Evolutionary conservation across 768 basidiomycete genomes (phyloP).

Genomic region (Boletus patriciae): DNA sequence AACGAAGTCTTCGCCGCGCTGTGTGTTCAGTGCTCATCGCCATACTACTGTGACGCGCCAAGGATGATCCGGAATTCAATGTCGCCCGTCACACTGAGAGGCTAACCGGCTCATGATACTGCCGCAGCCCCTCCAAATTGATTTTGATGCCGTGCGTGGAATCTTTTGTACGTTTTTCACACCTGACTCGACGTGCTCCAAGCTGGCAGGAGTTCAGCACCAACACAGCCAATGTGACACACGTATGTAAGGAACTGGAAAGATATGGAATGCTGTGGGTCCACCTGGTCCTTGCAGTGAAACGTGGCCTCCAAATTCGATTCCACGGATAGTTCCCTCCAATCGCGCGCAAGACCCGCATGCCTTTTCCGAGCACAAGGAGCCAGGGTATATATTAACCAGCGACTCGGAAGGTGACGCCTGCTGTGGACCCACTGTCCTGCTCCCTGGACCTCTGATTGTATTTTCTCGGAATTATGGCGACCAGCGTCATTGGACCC

Average conservation of each 20-base stretch:
- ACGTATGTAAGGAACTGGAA: background rate
- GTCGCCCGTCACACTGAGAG: background rate
- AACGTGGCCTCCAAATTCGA: background rate
- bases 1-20: background rate
- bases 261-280: conserved; percentile 10
- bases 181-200: background rate
- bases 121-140: background rate
- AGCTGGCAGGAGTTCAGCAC: background rate
- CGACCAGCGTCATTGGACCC: conserved; percentile 15
- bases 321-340: background rate
- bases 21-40: background rate
- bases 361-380: background rate
- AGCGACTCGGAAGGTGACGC: background rate
- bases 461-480: conserved; percentile 11
- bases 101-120: background rate
- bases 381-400: conserved; percentile 9
- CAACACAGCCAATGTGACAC: background rate
- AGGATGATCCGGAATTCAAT: background rate
- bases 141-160: background rate
- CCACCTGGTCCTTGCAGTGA: background rate
- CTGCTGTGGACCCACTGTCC: background rate
- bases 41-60: no score
- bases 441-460: background rate
- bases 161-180: background rate
- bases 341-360: background rate